Evolutionary conservation across 768 basidiomycete species (phyloP).

Genomic region (Floccularia luteovirens): DNA sequence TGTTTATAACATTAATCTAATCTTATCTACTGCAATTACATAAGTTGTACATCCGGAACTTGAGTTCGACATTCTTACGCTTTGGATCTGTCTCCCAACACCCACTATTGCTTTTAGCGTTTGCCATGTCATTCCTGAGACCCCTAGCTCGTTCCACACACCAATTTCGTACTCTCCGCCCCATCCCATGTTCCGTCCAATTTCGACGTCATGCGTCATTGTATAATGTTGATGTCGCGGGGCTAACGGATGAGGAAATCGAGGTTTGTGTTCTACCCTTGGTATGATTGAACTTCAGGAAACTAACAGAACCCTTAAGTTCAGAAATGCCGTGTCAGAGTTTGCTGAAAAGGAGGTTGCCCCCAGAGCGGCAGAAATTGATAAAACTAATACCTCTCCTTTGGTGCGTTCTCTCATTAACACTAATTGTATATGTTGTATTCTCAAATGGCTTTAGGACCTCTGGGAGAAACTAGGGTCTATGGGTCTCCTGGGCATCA

Average conservation of each 20-base stretch:
- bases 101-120: not conserved
- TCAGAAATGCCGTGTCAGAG: slow-evolving; percentile 67
- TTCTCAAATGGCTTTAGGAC: slow-evolving; percentile 39
- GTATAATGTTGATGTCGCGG: slow-evolving; percentile 69
- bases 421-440: slow-evolving; percentile 3
- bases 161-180: no score
- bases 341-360: slow-evolving; percentile 84
- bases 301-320: slow-evolving; percentile 38
- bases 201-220: slow-evolving; percentile 37
- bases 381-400: slow-evolving; percentile 80
- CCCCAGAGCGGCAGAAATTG: slow-evolving; percentile 80
- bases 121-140: not conserved
- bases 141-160: not conserved
- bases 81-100: not conserved
- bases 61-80: not conserved
- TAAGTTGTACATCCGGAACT: not conserved
- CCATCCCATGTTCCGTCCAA: slow-evolving; percentile 6
- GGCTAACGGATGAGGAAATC: slow-evolving; percentile 70
- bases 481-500: slow-evolving; percentile 90
- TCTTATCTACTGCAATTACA: not conserved
- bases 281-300: slow-evolving; percentile 3
- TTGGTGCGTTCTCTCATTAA: slow-evolving; percentile 30
- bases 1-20: not conserved
- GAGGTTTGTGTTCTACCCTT: slow-evolving; percentile 46
- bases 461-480: slow-evolving; percentile 85